Conservation (phyloP, 495 filamentous ascomycete genomes). For the Corynascus novoguineensis region DNA sequence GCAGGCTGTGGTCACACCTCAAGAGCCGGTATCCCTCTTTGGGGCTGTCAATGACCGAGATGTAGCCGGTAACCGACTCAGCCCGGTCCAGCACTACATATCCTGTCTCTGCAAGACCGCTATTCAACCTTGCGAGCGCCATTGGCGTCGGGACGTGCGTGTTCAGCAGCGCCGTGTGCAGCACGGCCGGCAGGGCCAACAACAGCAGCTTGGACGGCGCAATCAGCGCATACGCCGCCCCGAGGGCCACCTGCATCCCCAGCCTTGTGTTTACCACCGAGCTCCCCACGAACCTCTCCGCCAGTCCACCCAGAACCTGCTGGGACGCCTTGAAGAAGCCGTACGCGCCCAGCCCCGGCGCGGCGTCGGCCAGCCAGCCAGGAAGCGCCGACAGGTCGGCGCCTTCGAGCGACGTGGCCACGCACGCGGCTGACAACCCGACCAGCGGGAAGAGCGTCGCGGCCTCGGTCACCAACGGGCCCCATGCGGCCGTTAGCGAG, state of each 20-base stretch:
- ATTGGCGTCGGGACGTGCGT: conserved; percentile 56
- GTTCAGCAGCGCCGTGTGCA: conserved; percentile 66
- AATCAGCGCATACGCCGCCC: conserved; percentile 55
- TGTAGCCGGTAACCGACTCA: conserved; percentile 84
- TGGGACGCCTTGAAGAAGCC: conserved; percentile 58
- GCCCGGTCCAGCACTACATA: conserved; percentile 68
- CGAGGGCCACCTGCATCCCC: conserved; percentile 63
- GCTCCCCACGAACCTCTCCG: conserved; percentile 55
- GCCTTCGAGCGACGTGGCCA: conserved; percentile 57
- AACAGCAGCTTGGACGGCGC: conserved; percentile 63
- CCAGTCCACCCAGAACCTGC: conserved; percentile 41
- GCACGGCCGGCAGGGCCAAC: conserved; percentile 58
- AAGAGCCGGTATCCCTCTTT: conserved; percentile 70
- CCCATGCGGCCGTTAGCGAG: conserved; percentile 57
- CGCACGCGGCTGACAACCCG: conserved; percentile 59
- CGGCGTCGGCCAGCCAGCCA: conserved; percentile 50
- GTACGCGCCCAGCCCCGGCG: conserved; percentile 58
- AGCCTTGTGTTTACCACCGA: conserved; percentile 60
- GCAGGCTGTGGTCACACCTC: conserved; percentile 87
- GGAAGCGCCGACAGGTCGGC: conserved; percentile 53
- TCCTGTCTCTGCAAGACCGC: conserved; percentile 47
- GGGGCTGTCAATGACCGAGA: conserved; percentile 77
- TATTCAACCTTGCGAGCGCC: conserved; percentile 55
- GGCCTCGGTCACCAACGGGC: conserved; percentile 68
- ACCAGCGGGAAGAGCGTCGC: conserved; percentile 68